Evolutionary conservation across 192 early-diverging fungal species (phyloP).

Genomic region (Rhizophagus clarus): DNA sequence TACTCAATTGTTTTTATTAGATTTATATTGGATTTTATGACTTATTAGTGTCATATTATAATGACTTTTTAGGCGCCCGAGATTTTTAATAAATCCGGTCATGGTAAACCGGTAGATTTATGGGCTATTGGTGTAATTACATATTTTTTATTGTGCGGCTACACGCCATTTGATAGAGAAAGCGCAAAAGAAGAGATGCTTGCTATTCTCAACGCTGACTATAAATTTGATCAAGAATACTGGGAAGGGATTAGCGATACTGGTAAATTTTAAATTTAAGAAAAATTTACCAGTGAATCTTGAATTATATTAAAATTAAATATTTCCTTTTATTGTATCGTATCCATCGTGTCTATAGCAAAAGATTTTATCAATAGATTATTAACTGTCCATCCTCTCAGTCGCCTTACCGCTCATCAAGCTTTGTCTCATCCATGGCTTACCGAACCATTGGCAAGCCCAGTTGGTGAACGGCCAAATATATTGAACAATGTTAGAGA

Average conservation of each 20-base stretch:
- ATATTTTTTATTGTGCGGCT: conserved; percentile 74
- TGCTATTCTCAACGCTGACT: conserved; percentile 63
- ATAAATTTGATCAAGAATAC: conserved; percentile 64
- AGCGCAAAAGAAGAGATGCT: conserved; percentile 53
- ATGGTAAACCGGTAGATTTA: conserved; percentile 81
- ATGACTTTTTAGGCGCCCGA: conserved; percentile 53
- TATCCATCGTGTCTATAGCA: conserved; percentile 36
- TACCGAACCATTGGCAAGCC: conserved; percentile 14
- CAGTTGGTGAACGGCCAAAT: conserved; percentile 32
- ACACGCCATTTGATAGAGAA: conserved; percentile 71
- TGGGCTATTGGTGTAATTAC: conserved; percentile 82
- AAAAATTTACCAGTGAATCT: background rate
- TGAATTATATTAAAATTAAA: background rate
- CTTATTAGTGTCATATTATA: background rate
- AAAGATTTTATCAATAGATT: conserved; percentile 69
- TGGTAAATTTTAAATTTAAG: conserved; percentile 32
- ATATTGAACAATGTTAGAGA: conserved; percentile 61
- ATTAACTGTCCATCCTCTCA: conserved; percentile 57
- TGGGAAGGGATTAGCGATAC: conserved; percentile 62
- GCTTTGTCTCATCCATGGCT: conserved; percentile 79
- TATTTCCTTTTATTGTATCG: background rate
- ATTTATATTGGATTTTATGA: too few relatives aligned
- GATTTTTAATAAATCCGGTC: conserved; percentile 59
- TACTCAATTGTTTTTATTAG: too few relatives aligned
- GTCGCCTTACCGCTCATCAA: conserved; percentile 66